These are phyloP conservation scores for Raphanus sativus DNA, from an alignment of 345 rosid species.

Conservation along the genomic window DNA sequence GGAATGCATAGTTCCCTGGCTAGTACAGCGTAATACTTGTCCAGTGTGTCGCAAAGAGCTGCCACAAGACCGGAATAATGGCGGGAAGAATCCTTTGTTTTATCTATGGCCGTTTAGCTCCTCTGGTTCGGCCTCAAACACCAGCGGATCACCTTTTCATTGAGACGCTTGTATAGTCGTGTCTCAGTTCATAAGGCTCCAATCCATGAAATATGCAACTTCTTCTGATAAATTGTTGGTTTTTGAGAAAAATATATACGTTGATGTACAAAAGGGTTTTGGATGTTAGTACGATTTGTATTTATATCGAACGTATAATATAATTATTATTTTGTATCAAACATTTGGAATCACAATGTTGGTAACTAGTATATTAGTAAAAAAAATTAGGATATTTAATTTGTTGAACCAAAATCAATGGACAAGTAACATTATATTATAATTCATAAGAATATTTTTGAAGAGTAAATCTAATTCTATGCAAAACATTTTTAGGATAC, in stretches of 20 bases:
- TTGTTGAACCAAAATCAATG: background rate
- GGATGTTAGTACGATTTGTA: background rate
- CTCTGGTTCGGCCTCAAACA: slow-evolving; percentile 15
- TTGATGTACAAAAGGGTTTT: slow-evolving; percentile 6
- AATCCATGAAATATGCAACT: background rate
- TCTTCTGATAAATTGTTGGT: background rate
- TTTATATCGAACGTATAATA: background rate
- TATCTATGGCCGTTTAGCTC: slow-evolving; percentile 36
- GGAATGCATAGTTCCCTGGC: slow-evolving; percentile 31
- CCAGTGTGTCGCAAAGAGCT: slow-evolving; percentile 39
- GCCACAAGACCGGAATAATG: slow-evolving; percentile 20
- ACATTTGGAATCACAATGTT: background rate
- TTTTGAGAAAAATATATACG: background rate
- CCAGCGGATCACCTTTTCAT: slow-evolving; percentile 2
- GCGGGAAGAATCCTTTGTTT: slow-evolving; percentile 12
- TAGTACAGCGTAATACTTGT: slow-evolving; percentile 34
- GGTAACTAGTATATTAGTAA: background rate
- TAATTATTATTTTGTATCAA: background rate
- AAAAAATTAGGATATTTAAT: background rate
- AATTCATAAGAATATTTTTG: background rate
- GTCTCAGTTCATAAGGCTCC: background rate
- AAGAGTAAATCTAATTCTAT: background rate
- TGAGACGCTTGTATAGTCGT: slow-evolving; percentile 11
- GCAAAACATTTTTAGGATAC: background rate
- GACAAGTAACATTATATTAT: background rate